Conservation (phyloP, 306 rosid genomes). For the Sphenostylis stenocarpa region DNA sequence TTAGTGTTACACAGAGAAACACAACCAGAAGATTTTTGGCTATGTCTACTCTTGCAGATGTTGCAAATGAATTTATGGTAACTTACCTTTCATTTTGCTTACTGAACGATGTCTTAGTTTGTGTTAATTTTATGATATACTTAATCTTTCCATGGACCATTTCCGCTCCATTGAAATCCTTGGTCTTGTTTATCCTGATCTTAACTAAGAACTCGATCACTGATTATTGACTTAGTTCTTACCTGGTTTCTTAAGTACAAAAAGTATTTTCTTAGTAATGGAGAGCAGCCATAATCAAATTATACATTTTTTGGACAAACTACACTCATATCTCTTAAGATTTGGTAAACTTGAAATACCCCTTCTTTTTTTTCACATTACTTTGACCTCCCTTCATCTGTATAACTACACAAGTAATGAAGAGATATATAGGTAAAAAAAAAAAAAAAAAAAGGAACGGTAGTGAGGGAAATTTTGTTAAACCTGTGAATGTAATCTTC, state of each 20-base stretch:
- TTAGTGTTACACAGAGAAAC: slow-evolving; percentile 21
- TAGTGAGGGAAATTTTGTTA: neutral
- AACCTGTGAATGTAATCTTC: neutral
- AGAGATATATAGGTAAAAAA: neutral
- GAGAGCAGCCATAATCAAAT: neutral
- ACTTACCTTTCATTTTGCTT: slow-evolving; percentile 11
- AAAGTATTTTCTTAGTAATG: neutral
- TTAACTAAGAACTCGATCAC: slow-evolving; percentile 5
- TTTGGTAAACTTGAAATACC: neutral
- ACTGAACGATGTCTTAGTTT: neutral
- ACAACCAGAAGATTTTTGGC: slow-evolving; percentile 35
- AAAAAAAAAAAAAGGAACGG: too few species aligned
- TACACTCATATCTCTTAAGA: neutral
- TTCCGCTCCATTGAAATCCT: slow-evolving; percentile 14
- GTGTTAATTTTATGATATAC: neutral
- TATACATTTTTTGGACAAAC: neutral
- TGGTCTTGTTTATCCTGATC: slow-evolving; percentile 1
- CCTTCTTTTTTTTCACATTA: neutral
- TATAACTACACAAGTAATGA: neutral
- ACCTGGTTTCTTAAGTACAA: slow-evolving; percentile 3
- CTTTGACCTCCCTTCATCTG: neutral
- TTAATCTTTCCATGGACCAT: neutral
- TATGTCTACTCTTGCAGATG: slow-evolving; percentile 46
- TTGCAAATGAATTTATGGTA: slow-evolving; percentile 51
- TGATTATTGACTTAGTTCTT: neutral